A percentile compares a stretch with the other conserved stretches of the same genome.
These are phyloP conservation scores for Nothopassalora personata DNA, from an alignment of 2,329 filamentous ascomycete species.

Conservation along the genomic window DNA sequence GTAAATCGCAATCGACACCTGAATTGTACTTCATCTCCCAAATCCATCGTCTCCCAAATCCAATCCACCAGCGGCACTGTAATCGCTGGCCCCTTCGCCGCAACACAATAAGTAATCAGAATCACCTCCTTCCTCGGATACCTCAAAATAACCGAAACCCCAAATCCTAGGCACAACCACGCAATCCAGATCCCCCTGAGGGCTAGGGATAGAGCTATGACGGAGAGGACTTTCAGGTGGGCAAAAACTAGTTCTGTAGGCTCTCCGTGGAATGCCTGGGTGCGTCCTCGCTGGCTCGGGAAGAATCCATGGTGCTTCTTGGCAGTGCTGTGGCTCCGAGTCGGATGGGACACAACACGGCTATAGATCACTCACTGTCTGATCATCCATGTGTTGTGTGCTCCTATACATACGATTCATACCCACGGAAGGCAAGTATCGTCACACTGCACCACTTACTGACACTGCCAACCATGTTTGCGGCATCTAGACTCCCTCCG, in stretches of 20 bases:
- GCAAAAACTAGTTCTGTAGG: slow-evolving; percentile 32
- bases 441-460: too few species aligned
- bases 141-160: slow-evolving; percentile 47
- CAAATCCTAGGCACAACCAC: slow-evolving; percentile 58
- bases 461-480: slow-evolving; percentile 35
- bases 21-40: slow-evolving; percentile 53
- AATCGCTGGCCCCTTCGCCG: slow-evolving; percentile 66
- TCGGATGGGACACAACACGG: too few species aligned
- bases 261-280: too few species aligned
- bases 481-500: slow-evolving; percentile 2
- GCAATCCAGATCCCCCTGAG: slow-evolving; percentile 58
- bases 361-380: too few species aligned
- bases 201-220: slow-evolving; percentile 63
- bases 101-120: slow-evolving; percentile 67
- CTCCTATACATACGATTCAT: too few species aligned
- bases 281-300: too few species aligned
- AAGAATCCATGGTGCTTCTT: too few species aligned
- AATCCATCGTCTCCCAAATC: slow-evolving; percentile 58
- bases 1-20: slow-evolving; percentile 61
- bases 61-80: slow-evolving; percentile 63
- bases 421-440: too few species aligned
- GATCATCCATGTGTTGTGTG: too few species aligned
- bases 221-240: slow-evolving; percentile 56
- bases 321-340: too few species aligned
- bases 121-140: slow-evolving; percentile 59